Base-by-base conservation (phyloP, 2,329 filamentous ascomycete genomes). In the Beauveria scarabaeidicola region DNA sequence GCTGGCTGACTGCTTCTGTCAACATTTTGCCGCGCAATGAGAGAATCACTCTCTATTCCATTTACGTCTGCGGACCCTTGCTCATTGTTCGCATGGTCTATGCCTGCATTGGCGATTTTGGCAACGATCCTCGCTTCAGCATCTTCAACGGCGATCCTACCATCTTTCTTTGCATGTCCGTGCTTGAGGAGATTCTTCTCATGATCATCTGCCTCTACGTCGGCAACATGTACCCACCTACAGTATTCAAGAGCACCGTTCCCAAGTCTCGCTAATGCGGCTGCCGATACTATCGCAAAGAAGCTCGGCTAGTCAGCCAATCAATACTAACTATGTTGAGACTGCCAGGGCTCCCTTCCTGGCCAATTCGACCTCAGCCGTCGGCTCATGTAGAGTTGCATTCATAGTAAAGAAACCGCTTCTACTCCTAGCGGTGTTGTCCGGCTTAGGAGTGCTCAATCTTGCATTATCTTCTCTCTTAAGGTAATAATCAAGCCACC, bases 81-180 rank as follows among this genome's bases (percentile, higher is more conserved):
- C 52, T 63, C 25, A 38, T 63, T 21, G 62, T 63, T 19, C 62
- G 62, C 23, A 61, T 63, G 47, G 38, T 62, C 5, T 63, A 63
- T 21, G 60, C 47, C 9, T 59, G 52, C 50, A 57, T 63, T 5
- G 62, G 61, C 19, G 62, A 63, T 23, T 62, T 61, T 47, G 59
- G 57, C n/a, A 38, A 41, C 48, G 51, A 61, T 15, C 23, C 40
- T n/a, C 47, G 53, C 41, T 63, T 61, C 61, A 61, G 55, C 58
- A 51, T 62, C 21, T 55, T 63, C 8, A 29, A 62, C n/a, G 62
- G 62, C 32, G 58, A 61, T 43, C 43, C 58, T 10, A 62, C 62
- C n/a, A 52, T 63, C 15, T 62, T 61, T 32, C 62, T 62, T 10
- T 61, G 61, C 58, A 63, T 63, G 62, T 60, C 52, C 9, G 53